A percentile compares a stretch with the other conserved stretches of the same genome.
Conservation (phyloP, 2,329 filamentous ascomycete genomes). For the Ophiocordyceps polyrhachis-furcata region DNA sequence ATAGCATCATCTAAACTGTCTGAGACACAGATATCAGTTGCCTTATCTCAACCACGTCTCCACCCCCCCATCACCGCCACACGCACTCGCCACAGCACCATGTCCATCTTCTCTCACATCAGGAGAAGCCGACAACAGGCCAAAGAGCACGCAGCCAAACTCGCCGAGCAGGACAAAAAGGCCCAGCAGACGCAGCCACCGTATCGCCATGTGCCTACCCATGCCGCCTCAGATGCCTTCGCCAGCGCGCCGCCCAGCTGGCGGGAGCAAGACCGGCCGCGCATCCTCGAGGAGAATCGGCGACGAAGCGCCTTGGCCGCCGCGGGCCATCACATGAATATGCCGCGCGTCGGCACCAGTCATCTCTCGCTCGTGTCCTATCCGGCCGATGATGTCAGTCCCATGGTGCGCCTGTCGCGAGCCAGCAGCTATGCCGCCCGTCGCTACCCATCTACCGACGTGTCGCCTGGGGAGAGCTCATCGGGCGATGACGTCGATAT, state of each 20-base stretch:
- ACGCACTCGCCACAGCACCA: constrained; percentile 9
- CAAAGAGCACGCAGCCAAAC: constrained; percentile 32
- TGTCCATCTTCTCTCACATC: constrained; percentile 40
- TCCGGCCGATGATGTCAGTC: constrained; percentile 20
- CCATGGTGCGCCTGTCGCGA: constrained; percentile 20
- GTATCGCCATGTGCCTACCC: constrained; percentile 42
- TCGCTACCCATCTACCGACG: not conserved
- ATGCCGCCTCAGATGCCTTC: constrained; percentile 40
- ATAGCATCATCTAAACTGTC: not conserved
- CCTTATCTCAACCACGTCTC: not conserved
- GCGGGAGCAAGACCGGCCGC: constrained; percentile 25
- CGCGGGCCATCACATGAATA: constrained; percentile 18
- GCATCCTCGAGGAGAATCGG: constrained; percentile 31
- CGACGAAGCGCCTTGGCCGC: constrained; percentile 29
- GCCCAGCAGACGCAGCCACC: constrained; percentile 18
- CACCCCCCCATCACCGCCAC: not conserved
- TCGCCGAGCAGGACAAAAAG: constrained; percentile 25
- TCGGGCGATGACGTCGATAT: constrained; percentile 24
- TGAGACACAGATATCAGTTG: not conserved
- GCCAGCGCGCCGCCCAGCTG: constrained; percentile 32
- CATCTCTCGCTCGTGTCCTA: constrained; percentile 26
- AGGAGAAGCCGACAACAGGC: constrained; percentile 32
- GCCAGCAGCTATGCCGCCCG: constrained; percentile 19
- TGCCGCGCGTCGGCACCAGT: constrained; percentile 28
- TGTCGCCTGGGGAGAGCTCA: constrained; percentile 13